Conservation (phyloP, 2,329 filamentous ascomycete genomes). For the Alternaria incomplexa region DNA sequence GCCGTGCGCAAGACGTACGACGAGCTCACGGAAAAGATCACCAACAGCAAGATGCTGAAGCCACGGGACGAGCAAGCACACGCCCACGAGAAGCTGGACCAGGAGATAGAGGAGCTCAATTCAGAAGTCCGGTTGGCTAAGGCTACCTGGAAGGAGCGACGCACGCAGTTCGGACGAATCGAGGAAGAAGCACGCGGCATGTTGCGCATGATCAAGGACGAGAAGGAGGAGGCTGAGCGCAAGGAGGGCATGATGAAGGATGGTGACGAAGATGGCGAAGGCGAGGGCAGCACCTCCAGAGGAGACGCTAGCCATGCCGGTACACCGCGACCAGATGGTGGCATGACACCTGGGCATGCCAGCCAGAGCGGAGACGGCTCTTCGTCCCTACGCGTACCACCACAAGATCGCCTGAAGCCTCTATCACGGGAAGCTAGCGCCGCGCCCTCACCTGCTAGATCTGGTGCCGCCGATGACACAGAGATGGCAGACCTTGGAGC, state of each 20-base stretch:
- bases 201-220: constrained; percentile 84
- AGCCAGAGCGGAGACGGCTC: constrained; percentile 40
- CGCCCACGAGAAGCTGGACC: constrained; percentile 80
- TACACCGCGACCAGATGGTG: constrained; percentile 53
- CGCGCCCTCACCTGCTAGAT: constrained; percentile 35
- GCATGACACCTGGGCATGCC: constrained; percentile 49
- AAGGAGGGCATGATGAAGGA: constrained; percentile 69
- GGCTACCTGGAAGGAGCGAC: constrained; percentile 81
- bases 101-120: constrained; percentile 87
- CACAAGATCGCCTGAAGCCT: constrained; percentile 41
- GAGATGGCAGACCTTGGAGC: constrained; percentile 40
- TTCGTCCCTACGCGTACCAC: constrained; percentile 35
- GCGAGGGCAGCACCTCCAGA: constrained; percentile 46
- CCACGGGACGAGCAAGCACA: constrained; percentile 82
- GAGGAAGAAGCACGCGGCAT: constrained; percentile 91
- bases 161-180: constrained; percentile 85
- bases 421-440: constrained; percentile 36
- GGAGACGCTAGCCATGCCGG: constrained; percentile 51
- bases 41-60: constrained; percentile 77
- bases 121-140: constrained; percentile 82
- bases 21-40: constrained; percentile 85
- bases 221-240: constrained; percentile 92
- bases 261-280: constrained; percentile 49
- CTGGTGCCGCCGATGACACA: constrained; percentile 33
- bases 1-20: constrained; percentile 85